Conservation (phyloP, 371 early-diverging fungal species). For the Lichtheimia ramosa region DNA sequence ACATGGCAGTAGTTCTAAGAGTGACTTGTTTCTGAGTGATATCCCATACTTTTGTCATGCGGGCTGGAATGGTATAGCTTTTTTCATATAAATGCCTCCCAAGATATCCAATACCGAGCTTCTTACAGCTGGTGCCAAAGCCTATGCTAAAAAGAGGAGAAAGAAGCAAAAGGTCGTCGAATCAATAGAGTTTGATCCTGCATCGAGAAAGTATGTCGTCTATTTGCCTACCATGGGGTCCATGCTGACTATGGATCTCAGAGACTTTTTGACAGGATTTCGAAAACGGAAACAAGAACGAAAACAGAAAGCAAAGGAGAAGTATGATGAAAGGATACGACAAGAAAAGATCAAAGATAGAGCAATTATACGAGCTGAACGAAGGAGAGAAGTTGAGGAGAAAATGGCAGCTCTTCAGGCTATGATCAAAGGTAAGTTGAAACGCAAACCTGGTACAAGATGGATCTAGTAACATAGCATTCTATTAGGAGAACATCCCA, state of each 20-base stretch:
- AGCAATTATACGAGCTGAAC: conserved; percentile 48
- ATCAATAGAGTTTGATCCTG: conserved; percentile 64
- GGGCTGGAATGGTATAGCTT: too few species aligned
- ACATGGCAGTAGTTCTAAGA: too few species aligned
- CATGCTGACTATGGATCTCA: conserved; percentile 9
- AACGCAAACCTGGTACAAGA: not conserved
- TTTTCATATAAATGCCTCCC: too few species aligned
- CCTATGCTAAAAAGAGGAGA: conserved; percentile 75
- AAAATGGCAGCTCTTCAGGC: conserved; percentile 48
- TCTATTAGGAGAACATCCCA: not conserved
- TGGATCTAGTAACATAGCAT: too few species aligned
- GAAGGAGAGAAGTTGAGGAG: conserved; percentile 43
- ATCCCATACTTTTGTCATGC: too few species aligned
- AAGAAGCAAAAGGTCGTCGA: conserved; percentile 60
- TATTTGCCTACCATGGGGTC: not conserved
- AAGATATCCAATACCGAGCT: conserved; percentile 56
- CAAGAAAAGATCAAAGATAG: conserved; percentile 57
- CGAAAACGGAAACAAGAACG: conserved; percentile 77
- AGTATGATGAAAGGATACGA: conserved; percentile 51
- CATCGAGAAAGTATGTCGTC: conserved; percentile 55
- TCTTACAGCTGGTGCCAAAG: conserved; percentile 66
- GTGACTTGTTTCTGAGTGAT: too few species aligned
- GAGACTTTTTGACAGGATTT: conserved; percentile 81
- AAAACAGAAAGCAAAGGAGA: conserved; percentile 59
- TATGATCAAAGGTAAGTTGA: conserved; percentile 29